These are phyloP conservation scores for Nepenthes mirabilis DNA, from an alignment of 148 eudicot species.

Conservation along the genomic window DNA sequence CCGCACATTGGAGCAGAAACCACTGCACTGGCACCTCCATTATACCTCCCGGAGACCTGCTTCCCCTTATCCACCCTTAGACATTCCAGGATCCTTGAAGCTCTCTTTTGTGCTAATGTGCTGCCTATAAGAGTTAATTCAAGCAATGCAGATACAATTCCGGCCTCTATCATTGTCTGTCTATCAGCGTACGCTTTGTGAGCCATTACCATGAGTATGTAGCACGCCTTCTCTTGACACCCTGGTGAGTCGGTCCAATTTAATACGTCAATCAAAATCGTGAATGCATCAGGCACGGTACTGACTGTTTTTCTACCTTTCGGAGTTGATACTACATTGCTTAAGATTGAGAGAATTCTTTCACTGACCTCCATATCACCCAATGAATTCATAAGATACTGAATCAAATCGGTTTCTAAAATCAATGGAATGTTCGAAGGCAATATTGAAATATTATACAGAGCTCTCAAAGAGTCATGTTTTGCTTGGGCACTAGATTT, in stretches of 20 bases:
- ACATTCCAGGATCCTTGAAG: conserved; percentile 75
- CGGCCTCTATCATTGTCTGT: conserved; percentile 70
- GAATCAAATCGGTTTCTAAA: conserved; percentile 48
- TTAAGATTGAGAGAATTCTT: conserved; percentile 55
- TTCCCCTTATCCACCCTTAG: conserved; percentile 75
- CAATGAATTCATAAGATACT: conserved; percentile 28
- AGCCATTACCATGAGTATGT: conserved; percentile 86
- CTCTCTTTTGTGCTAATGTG: conserved; percentile 81
- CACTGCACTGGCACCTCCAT: conserved; percentile 18
- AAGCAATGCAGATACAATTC: conserved; percentile 56
- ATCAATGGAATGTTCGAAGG: conserved; percentile 40
- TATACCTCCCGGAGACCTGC: conserved; percentile 35
- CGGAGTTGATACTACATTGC: conserved; percentile 44
- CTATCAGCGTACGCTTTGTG: conserved; percentile 71
- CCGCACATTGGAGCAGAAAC: conserved; percentile 67
- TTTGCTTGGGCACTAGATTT: conserved; percentile 39
- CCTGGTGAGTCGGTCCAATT: conserved; percentile 79
- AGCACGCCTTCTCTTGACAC: conserved; percentile 84
- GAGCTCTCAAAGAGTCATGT: conserved; percentile 69
- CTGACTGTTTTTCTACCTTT: conserved; percentile 63
- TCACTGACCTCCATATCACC: conserved; percentile 79
- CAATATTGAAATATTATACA: conserved; percentile 65
- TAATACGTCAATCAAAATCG: conserved; percentile 56
- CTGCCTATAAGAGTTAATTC: conserved; percentile 86
- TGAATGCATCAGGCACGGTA: conserved; percentile 32